A percentile compares a stretch with the other conserved stretches of the same genome.
Evolutionary conservation across 345 rosid species (phyloP).

Genomic region (Abelmoschus esculentus): DNA sequence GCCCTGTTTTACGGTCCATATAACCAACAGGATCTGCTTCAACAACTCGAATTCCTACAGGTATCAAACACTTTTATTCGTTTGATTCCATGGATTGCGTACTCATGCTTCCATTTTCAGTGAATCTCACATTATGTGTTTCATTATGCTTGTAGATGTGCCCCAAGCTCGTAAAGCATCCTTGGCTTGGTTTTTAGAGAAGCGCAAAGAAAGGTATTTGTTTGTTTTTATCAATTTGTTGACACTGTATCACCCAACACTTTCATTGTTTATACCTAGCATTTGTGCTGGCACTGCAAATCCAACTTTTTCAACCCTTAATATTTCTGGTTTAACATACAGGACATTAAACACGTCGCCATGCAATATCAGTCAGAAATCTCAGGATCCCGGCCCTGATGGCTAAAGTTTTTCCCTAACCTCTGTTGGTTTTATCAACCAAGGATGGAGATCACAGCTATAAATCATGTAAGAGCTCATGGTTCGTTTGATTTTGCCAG

Average conservation of each 20-base stretch:
- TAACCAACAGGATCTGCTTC: constrained; percentile 32
- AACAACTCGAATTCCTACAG: constrained; percentile 38
- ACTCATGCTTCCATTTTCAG: background rate
- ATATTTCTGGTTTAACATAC: background rate
- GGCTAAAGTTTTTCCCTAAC: constrained; percentile 28
- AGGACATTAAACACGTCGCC: constrained; percentile 45
- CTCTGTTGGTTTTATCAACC: constrained; percentile 21
- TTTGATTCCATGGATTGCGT: background rate
- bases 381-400: constrained; percentile 13
- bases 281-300: too few species aligned
- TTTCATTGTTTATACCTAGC: background rate
- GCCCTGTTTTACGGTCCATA: too few species aligned
- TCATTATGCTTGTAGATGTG: constrained; percentile 29
- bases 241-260: too few species aligned
- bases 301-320: constrained; percentile 1
- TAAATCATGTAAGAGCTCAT: background rate
- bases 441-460: background rate
- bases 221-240: background rate
- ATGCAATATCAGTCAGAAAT: constrained; percentile 30
- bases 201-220: constrained; percentile 69
- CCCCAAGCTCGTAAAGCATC: constrained; percentile 85
- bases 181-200: constrained; percentile 70
- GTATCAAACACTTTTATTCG: constrained; percentile 14
- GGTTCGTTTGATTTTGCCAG: background rate
- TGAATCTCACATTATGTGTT: background rate